phyloP scores from a whole-genome alignment of 2,329 filamentous ascomycete species.

The Niveomyces coronatus region DNA sequence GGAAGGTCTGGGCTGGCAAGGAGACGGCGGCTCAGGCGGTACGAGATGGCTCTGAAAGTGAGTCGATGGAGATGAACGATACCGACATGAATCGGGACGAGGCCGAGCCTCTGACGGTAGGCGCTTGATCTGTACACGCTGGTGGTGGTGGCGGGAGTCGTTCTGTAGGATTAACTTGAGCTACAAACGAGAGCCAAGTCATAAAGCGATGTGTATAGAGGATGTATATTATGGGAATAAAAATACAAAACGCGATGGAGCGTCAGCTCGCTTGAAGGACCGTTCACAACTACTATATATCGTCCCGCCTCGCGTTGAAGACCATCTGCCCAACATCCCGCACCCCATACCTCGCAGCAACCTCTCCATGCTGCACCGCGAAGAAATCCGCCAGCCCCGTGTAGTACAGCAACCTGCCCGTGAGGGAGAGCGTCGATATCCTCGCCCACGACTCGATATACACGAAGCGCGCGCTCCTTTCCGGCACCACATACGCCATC shows the following conservation, averaged over 20 bases:
- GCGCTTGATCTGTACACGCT: no score
- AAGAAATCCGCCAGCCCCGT: constrained; percentile 62
- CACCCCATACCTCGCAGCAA: constrained; percentile 39
- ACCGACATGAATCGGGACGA: constrained; percentile 13
- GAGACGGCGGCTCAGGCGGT: constrained; percentile 33
- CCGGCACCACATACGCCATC: constrained; percentile 32
- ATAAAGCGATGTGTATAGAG: no score
- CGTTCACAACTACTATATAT: no score
- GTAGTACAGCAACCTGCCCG: constrained; percentile 62
- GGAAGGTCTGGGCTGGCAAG: constrained; percentile 67
- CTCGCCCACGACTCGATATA: constrained; percentile 93
- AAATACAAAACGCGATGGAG: constrained; percentile 7
- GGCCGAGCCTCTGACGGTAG: no score
- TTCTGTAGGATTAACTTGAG: no score
- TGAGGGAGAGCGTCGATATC: constrained; percentile 72
- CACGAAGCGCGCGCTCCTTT: constrained; percentile 57
- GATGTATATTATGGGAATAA: constrained; percentile 15
- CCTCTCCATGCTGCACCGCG: constrained; percentile 67
- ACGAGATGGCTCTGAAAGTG: constrained; percentile 30
- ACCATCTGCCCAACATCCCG: constrained; percentile 30
- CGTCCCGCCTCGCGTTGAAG: constrained; percentile 25
- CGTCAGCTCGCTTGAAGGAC: no score
- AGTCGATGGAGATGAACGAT: constrained; percentile 34
- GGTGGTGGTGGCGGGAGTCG: no score
- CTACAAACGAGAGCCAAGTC: no score